phyloP scores from a whole-genome alignment of 169 alveolate genomes.

The Plasmodium vinckei region DNA sequence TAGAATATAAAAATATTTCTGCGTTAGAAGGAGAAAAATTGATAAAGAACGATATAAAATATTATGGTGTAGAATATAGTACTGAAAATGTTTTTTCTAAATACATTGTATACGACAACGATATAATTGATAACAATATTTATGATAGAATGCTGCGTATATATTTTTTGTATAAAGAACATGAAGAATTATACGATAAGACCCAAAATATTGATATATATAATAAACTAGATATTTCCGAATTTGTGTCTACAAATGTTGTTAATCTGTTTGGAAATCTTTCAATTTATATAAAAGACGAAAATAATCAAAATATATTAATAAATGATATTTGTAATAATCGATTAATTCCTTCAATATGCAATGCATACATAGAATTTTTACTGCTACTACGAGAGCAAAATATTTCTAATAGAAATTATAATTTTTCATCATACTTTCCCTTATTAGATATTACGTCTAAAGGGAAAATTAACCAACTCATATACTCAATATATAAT shows the following conservation, averaged over 20 bases:
- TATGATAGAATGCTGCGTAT: not conserved
- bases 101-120: conserved; percentile 18
- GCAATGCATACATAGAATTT: conserved; percentile 30
- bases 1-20: conserved; percentile 13
- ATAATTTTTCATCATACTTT: conserved; percentile 25
- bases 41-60: not conserved
- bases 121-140: not conserved
- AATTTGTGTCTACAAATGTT: not conserved
- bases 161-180: conserved; percentile 16
- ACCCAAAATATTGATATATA: not conserved
- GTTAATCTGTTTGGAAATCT: conserved; percentile 1
- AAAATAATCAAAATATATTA: conserved; percentile 7
- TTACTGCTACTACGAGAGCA: conserved; percentile 31
- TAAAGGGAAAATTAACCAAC: not conserved
- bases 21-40: conserved; percentile 5
- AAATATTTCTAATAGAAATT: conserved; percentile 16
- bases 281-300: conserved; percentile 30
- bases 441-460: conserved; percentile 18
- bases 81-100: not conserved
- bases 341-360: conserved; percentile 7
- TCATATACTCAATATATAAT: conserved; percentile 5
- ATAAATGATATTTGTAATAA: not conserved
- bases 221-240: not conserved
- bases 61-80: conserved; percentile 10
- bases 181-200: conserved; percentile 13